phyloP scores from a whole-genome alignment of 2,329 filamentous ascomycete genomes.

The Xylaria sp. region DNA sequence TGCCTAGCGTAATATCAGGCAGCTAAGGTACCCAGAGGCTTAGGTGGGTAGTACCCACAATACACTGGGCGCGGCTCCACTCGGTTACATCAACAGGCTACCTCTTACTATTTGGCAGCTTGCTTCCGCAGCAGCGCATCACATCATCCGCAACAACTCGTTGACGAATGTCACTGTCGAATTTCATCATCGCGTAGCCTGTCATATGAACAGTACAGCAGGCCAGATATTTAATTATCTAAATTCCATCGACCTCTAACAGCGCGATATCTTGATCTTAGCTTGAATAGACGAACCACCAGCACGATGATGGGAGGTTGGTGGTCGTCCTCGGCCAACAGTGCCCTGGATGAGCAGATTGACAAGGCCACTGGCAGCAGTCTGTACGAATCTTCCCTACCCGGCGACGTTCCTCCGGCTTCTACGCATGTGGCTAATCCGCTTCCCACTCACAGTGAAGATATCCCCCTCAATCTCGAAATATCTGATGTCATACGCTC shows the following conservation, averaged over 20 bases:
- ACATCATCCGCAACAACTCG: neutral
- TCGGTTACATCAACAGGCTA: conserved; percentile 33
- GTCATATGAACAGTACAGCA: neutral
- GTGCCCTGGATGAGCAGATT: conserved; percentile 95
- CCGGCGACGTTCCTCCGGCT: conserved; percentile 1
- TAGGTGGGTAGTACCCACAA: conserved; percentile 8
- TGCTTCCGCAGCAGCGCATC: conserved; percentile 27
- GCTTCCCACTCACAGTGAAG: conserved; percentile 71
- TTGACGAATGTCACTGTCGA: conserved; percentile 1
- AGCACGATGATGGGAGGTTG: conserved; percentile 79
- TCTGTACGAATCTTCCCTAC: conserved; percentile 69
- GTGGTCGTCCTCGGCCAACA: conserved; percentile 93
- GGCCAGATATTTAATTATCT: neutral
- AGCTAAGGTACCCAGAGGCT: conserved; percentile 5
- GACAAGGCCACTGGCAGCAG: conserved; percentile 95
- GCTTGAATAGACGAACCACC: conserved; percentile 8
- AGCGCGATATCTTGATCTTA: neutral
- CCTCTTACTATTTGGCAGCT: conserved; percentile 24
- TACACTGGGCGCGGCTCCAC: neutral
- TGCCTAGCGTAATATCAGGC: neutral
- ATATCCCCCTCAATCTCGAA: conserved; percentile 96
- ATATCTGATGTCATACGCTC: conserved; percentile 98
- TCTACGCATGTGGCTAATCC: conserved; percentile 15
- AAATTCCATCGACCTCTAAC: neutral
- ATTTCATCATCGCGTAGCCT: conserved; percentile 8